These are phyloP conservation scores for Sporothrix brunneoviolacea DNA, from an alignment of 2,329 filamentous ascomycete genomes.

Conservation along the genomic window DNA sequence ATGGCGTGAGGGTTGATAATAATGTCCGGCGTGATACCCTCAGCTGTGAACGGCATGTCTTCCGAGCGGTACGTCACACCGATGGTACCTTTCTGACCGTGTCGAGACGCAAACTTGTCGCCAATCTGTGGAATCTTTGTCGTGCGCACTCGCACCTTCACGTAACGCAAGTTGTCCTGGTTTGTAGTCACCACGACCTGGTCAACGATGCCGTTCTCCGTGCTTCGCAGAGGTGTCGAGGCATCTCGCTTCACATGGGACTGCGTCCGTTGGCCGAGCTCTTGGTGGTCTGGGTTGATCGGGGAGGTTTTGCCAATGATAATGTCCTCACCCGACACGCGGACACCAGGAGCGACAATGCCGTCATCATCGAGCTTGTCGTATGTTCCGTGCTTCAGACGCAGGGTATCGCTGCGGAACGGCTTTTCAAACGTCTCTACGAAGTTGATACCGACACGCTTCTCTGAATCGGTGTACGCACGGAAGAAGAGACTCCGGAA, in stretches of 20 bases:
- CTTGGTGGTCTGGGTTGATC: slow-evolving; percentile 84
- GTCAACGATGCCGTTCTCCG: slow-evolving; percentile 94
- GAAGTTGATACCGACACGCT: slow-evolving; percentile 87
- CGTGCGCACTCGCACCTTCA: slow-evolving; percentile 94
- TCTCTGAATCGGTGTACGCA: slow-evolving; percentile 94
- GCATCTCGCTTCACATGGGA: slow-evolving; percentile 90
- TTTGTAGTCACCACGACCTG: slow-evolving; percentile 91
- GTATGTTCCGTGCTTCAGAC: slow-evolving; percentile 90
- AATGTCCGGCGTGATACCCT: slow-evolving; percentile 87
- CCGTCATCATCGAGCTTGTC: slow-evolving; percentile 97
- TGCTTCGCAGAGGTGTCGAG: slow-evolving; percentile 88
- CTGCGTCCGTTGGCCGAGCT: slow-evolving; percentile 85
- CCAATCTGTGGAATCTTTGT: slow-evolving; percentile 98
- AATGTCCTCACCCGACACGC: slow-evolving; percentile 95
- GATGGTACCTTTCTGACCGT: slow-evolving; percentile 98
- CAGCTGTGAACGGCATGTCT: slow-evolving; percentile 95
- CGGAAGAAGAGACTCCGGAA: slow-evolving; percentile 98
- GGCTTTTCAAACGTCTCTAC: slow-evolving; percentile 96
- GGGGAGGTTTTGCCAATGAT: slow-evolving; percentile 99
- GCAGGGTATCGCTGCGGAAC: slow-evolving; percentile 76
- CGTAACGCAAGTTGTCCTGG: slow-evolving; percentile 86
- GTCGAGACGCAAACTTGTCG: slow-evolving; percentile 97
- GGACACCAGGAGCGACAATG: slow-evolving; percentile 85
- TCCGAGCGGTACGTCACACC: slow-evolving; percentile 97
- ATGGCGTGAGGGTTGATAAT: slow-evolving; percentile 99